Evolutionary conservation across 208 protist genomes (phyloP).

Genomic region (Trypanosomatidae sp.): DNA sequence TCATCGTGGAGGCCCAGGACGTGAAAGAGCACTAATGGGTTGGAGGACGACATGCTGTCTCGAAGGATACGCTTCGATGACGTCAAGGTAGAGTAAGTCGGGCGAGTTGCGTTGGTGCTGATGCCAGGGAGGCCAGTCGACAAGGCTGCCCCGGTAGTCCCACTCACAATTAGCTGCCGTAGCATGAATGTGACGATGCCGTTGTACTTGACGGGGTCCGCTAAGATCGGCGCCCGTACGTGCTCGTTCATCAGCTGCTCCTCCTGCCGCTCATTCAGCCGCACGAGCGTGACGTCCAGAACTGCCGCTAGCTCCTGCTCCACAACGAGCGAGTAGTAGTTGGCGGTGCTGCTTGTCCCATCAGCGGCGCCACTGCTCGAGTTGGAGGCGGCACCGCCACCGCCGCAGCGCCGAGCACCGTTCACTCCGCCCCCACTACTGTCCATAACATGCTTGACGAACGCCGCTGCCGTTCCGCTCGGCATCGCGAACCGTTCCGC

Average conservation of each 20-base stretch:
- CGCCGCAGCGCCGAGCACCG: conserved; percentile 2
- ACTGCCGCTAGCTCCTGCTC: conserved; percentile 57
- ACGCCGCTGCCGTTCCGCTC: conserved; percentile 26
- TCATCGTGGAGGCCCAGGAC: conserved; percentile 75
- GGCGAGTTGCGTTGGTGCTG: background rate
- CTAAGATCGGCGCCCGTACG: conserved; percentile 58
- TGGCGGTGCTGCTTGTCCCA: conserved; percentile 16
- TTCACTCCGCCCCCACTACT: background rate
- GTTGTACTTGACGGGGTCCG: conserved; percentile 66
- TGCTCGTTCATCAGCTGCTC: conserved; percentile 74
- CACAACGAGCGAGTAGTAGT: conserved; percentile 54
- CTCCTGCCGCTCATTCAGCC: conserved; percentile 74
- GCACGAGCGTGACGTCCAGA: conserved; percentile 62
- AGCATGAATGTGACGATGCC: conserved; percentile 72
- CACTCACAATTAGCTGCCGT: conserved; percentile 46
- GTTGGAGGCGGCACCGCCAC: conserved; percentile 8
- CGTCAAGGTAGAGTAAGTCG: background rate
- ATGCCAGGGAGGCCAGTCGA: background rate
- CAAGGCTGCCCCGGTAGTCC: background rate
- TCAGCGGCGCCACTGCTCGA: conserved; percentile 30
- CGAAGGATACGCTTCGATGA: conserved; percentile 28
- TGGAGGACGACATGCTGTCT: conserved; percentile 41
- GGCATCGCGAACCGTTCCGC: conserved; percentile 74
- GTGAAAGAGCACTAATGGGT: conserved; percentile 61
- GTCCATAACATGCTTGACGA: conserved; percentile 32